Evolutionary conservation across 805 yeast genomes (phyloP), one percentile per base, ranked within the genome.

Genomic region (Candida pini): DNA sequence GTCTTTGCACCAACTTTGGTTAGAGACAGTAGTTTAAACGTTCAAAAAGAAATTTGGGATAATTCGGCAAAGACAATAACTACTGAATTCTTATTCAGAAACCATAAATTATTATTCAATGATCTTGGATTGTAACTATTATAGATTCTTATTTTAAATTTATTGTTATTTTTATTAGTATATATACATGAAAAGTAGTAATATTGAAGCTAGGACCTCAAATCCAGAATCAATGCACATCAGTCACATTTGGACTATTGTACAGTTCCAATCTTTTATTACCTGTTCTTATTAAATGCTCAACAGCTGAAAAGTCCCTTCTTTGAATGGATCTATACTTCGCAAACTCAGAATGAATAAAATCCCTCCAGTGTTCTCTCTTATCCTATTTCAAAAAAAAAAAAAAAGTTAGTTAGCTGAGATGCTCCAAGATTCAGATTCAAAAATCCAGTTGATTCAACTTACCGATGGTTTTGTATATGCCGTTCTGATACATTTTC

Each of bases 1-100:
- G 96, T 90, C 6, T 92, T 92, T 67, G 95, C 96, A 2, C 97
- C 98, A 4, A 87, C 96, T 6, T 62, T 92, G 28, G 81, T 88
- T 0, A 70, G 95, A 31, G 95, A 87, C 49, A 41, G 49, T 24
- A 39, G 50, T 6, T 63, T 69, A 39, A 70, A 77, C 26, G 89
- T 95, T 6, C 87, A 82, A 44, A 72, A 80, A 35, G 98, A 92
- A 56, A 75, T 92, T 56, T 51, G 68, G 35, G 97, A 92, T 56
- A 86, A 87, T 83, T 82, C 81, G 18, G 70, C 76, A 33, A 73
- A 90, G 54, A 87, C 85, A 44, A 81, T 75, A 25, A 76, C 80
- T 18, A 81, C 92, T 4, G 96, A 87, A 55, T 71, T 82, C 47
- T 59, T 90, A 40, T 62, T 83, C 33, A 64, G 63, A 28, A 65